Conservation (phyloP, 2,329 filamentous ascomycete species). For the Biscogniauxia mediterranea region DNA sequence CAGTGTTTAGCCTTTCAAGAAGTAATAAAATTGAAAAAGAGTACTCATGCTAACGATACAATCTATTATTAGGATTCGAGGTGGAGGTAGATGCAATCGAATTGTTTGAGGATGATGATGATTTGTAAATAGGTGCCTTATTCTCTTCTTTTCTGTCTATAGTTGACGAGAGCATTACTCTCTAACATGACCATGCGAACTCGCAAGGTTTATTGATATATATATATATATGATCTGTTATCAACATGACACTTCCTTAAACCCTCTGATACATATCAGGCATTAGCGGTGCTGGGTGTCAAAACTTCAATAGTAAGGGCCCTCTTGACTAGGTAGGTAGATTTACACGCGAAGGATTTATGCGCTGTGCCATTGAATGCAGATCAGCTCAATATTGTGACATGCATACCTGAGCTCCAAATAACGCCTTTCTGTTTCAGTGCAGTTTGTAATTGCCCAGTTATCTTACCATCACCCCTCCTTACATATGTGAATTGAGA, state of each 20-base stretch:
- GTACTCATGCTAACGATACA: neutral
- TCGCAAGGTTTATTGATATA: neutral
- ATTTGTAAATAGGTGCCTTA: neutral
- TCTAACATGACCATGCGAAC: neutral
- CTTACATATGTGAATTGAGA: neutral
- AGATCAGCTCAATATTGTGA: neutral
- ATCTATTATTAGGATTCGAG: neutral
- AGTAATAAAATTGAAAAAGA: neutral
- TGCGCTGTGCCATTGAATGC: neutral
- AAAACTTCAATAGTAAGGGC: too few relatives aligned
- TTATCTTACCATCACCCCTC: too few relatives aligned
- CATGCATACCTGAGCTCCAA: neutral
- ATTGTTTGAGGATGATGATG: neutral
- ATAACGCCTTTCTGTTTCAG: neutral
- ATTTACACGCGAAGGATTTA: neutral
- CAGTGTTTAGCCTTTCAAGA: slow-evolving; percentile 8
- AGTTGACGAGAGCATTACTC: neutral
- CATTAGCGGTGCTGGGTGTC: too few relatives aligned
- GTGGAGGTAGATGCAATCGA: neutral
- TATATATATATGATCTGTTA: too few relatives aligned
- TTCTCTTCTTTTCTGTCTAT: neutral
- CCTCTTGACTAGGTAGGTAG: too few relatives aligned
- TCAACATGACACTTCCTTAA: too few relatives aligned
- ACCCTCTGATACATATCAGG: too few relatives aligned
- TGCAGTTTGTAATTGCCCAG: neutral